Percentiles rank a stretch among this genome's conserved stretches.
These are phyloP conservation scores for Prunus mongolica DNA, from an alignment of 306 rosid genomes.

Conservation along the genomic window DNA sequence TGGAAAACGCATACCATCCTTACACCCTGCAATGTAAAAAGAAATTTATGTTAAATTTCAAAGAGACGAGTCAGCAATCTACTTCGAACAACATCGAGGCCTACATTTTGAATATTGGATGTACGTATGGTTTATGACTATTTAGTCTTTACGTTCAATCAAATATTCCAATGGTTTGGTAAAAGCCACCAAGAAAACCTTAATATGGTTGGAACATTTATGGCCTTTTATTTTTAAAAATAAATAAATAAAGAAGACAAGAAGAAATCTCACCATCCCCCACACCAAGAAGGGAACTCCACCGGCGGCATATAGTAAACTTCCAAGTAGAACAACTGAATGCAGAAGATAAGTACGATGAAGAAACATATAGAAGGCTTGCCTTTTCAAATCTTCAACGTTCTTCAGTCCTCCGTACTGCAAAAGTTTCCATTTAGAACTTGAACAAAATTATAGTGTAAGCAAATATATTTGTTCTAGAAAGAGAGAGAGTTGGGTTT, in stretches of 20 bases:
- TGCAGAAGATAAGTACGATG: conserved; percentile 57
- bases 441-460: neutral
- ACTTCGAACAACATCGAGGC: too few relatives aligned
- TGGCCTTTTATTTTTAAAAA: too few relatives aligned
- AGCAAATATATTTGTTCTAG: neutral
- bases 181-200: too few relatives aligned
- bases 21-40: conserved; percentile 51
- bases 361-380: conserved; percentile 62
- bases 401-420: conserved; percentile 73
- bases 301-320: conserved; percentile 55
- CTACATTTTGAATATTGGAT: too few relatives aligned
- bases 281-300: conserved; percentile 83
- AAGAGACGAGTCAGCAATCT: too few relatives aligned
- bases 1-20: conserved; percentile 69
- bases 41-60: neutral
- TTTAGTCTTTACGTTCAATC: too few relatives aligned
- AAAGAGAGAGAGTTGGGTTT: neutral
- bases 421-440: neutral
- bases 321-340: conserved; percentile 62
- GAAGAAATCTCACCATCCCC: conserved; percentile 61
- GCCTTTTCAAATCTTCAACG: conserved; percentile 76
- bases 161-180: too few relatives aligned
- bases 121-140: too few relatives aligned
- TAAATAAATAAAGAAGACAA: too few relatives aligned
- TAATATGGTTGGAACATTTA: too few relatives aligned